A percentile compares a stretch with the other conserved stretches of the same genome.
Evolutionary conservation across 352 stramenopile genomes (phyloP).

Genomic region (Globisporangium orthogonon): DNA sequence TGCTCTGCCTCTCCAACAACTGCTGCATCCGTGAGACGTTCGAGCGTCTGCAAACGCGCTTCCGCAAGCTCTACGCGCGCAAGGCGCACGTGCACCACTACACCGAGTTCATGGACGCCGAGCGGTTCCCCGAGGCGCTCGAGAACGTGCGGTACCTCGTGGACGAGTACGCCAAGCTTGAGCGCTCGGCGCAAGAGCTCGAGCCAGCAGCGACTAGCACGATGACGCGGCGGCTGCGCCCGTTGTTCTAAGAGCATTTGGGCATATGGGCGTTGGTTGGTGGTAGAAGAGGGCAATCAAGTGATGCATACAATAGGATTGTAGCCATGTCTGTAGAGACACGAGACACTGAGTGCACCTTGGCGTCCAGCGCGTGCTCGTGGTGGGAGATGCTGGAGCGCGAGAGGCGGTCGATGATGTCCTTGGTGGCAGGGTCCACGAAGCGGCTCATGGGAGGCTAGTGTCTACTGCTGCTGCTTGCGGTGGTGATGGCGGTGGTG

Average conservation of each 20-base stretch:
- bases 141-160: constrained; percentile 60
- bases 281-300: too few relatives aligned
- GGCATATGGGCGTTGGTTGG: too few relatives aligned
- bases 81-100: constrained; percentile 88
- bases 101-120: constrained; percentile 70
- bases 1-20: constrained; percentile 85
- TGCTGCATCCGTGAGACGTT: constrained; percentile 86
- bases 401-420: constrained; percentile 32
- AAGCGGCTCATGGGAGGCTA: constrained; percentile 28
- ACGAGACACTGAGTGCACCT: neutral
- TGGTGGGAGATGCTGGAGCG: constrained; percentile 14
- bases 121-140: constrained; percentile 39
- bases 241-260: constrained; percentile 17
- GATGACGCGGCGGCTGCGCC: constrained; percentile 27
- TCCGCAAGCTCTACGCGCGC: constrained; percentile 73
- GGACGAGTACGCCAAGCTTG: constrained; percentile 56
- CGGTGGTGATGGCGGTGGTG: too few relatives aligned
- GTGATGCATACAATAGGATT: too few relatives aligned
- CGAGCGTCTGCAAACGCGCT: constrained; percentile 58
- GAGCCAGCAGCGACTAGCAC: constrained; percentile 3
- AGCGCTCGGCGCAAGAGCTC: constrained; percentile 22
- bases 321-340: too few relatives aligned
- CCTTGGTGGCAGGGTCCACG: constrained; percentile 20
- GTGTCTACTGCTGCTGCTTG: too few relatives aligned
- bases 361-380: constrained; percentile 2